Base-by-base conservation (phyloP, 352 stramenopile species). In the Stramenopiles sp. region DNA sequence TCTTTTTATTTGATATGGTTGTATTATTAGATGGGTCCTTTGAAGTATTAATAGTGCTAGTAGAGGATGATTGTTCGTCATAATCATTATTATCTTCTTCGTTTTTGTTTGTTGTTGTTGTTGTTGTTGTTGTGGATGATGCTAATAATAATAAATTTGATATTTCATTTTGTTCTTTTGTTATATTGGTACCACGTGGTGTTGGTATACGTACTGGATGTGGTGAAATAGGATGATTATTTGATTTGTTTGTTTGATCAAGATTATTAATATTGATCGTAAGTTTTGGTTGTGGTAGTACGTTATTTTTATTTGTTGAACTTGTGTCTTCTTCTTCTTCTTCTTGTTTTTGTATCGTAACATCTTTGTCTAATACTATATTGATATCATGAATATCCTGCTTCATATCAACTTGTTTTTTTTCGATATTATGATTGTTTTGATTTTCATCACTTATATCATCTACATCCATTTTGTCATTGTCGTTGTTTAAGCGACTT, bases 341-440 rank as follows among this genome's bases (percentile, higher is more conserved):
- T 33, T 97, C 90, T 0, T 90, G 83, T 0, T 98, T 82, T 30
- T 98, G 85, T 30, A 94, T 94, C 87, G 98, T 94, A 78, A 96
- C 93, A 84, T 98, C 98, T 30, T 92, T 97, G 73, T 98, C 91
- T 23, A 98, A 91, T 84, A 98, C 98, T 85, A 98, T 94, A 82
- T 96, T 86, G n/a, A 98, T 89, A 83, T 98, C 95, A 23, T 93
- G 91, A 30, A 89, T 85, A 85, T 98, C 94, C 87, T 98, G 95
- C 13, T 94, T n/a, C n/a, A n/a, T n/a, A n/a, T n/a, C n/a, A n/a
- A n/a, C n/a, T n/a, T n/a, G n/a, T n/a, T n/a, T n/a, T n/a, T n/a
- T n/a, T n/a, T n/a, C n/a, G n/a, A n/a, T n/a, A n/a, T n/a, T n/a
- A n/a, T n/a, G n/a, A n/a, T n/a, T n/a, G n/a, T n/a, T n/a, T n/a